These are phyloP conservation scores for Atkinsonella hypoxylon DNA, from an alignment of 2,329 filamentous ascomycete genomes.

Conservation along the genomic window DNA sequence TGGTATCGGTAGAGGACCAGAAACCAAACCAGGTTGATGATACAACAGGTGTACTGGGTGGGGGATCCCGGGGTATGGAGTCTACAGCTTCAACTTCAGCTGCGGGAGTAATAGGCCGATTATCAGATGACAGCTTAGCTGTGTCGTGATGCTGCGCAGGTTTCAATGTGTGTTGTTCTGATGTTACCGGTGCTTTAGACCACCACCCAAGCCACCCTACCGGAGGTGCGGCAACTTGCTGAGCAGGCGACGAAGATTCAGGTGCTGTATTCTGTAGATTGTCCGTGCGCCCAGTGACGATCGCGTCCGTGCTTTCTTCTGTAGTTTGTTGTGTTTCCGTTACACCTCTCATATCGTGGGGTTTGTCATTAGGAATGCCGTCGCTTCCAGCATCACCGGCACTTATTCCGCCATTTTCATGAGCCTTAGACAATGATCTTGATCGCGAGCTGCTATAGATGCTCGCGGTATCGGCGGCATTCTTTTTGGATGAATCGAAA, in stretches of 20 bases:
- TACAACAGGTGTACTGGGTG: constrained; percentile 9
- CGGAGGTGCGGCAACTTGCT: constrained; percentile 16
- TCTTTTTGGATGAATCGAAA: constrained; percentile 31
- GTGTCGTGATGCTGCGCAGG: neutral
- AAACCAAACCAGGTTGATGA: constrained; percentile 29
- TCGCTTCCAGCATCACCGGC: neutral
- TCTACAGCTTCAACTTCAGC: constrained; percentile 11
- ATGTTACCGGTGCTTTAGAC: constrained; percentile 16
- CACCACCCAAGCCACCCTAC: constrained; percentile 47
- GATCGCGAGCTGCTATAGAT: constrained; percentile 16
- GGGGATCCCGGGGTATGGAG: constrained; percentile 7
- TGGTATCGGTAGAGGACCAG: constrained; percentile 19
- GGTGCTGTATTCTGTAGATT: neutral
- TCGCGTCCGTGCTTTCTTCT: neutral
- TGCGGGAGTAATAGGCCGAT: constrained; percentile 14
- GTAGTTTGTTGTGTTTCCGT: constrained; percentile 3
- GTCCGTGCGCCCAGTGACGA: neutral
- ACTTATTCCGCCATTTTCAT: constrained; percentile 12
- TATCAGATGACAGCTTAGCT: constrained; percentile 9
- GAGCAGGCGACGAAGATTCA: neutral
- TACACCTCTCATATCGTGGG: neutral
- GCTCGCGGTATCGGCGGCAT: constrained; percentile 20
- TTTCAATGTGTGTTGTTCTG: constrained; percentile 11
- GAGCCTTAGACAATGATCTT: constrained; percentile 14
- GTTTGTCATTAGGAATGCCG: neutral